Evolutionary conservation across 2,329 filamentous ascomycete genomes (phyloP), one percentile per base, ranked within the genome.

Genomic region (Sporothrix mexicana): DNA sequence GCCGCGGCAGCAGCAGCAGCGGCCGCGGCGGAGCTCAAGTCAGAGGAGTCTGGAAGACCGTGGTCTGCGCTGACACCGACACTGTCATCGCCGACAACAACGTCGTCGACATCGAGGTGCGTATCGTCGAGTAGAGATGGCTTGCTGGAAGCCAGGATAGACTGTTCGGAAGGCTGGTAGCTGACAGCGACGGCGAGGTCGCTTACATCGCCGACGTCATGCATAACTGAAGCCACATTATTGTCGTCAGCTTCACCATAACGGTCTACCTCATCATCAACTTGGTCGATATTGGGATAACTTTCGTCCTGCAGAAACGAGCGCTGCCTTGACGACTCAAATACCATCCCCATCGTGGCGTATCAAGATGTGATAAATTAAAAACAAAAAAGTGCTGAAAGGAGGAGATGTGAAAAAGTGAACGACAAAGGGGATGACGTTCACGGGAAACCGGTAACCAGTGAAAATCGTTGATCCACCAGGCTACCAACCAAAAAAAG

Each of bases 241-340:
- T 47, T 71, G 45, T 73, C 72, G 43, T 75, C 71, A 8, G 73
- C 69, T 23, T 76, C 74, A 53, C 73, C 75, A 30, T 71, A 76
- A 8, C 72, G 72, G 30, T 72, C 71, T 0, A 75, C 74, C 17
- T 73, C 70, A 20, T 77, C 76, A 53, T 71, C 71, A n/a, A 73
- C 69, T 57, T 76, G 73, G 68, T 76, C 77, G 57, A 77, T 77
- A n/a, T 74, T 73, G 20, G 75, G 75, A 30, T 77, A 77, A 66
- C 71, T 74, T 17, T 77, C 77, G 30, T 77, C 76, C 20, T 66
- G 69, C 6, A 76, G 70, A 53, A 75, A 76, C 30, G 72, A 67
- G 12, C 69, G 69, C 9, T 73, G 74, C 20, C 74, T 66, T 2
- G 74, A 70, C 69, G 74, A 70, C 69, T 77, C 77, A 47, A 76